Evolutionary conservation across 768 basidiomycete genomes (phyloP).

Genomic region (Coprinopsis cinerea): DNA sequence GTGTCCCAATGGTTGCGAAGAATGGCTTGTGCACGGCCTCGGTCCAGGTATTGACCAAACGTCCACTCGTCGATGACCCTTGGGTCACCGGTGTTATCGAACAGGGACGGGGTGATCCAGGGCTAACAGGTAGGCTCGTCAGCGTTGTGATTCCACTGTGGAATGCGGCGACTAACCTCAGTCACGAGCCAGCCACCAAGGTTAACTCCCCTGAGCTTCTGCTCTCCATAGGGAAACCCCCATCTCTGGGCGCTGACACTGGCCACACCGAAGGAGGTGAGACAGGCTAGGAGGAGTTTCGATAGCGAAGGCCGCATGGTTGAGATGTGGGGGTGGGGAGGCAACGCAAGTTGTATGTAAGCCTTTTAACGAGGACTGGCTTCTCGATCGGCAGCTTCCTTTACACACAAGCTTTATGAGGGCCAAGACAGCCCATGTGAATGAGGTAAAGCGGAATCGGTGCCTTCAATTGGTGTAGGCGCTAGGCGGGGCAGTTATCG

Average conservation of each 20-base stretch:
- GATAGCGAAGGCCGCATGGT: neutral
- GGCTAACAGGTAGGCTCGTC: constrained; percentile 34
- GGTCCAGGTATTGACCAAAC: constrained; percentile 58
- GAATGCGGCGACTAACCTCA: constrained; percentile 27
- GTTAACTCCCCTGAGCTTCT: constrained; percentile 80
- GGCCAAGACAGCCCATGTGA: neutral
- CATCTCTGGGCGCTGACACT: constrained; percentile 5
- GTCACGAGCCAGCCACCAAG: constrained; percentile 58
- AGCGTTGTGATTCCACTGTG: constrained; percentile 8
- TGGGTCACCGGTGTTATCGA: constrained; percentile 55
- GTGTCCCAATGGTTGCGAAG: constrained; percentile 72
- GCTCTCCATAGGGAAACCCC: constrained; percentile 66
- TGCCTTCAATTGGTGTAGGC: too few species aligned
- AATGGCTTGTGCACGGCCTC: constrained; percentile 38
- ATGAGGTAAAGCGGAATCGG: neutral
- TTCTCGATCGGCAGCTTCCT: constrained; percentile 19
- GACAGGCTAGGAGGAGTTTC: neutral
- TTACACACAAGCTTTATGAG: constrained; percentile 2
- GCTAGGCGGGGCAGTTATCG: too few species aligned
- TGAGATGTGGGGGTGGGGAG: neutral
- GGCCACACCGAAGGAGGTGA: neutral
- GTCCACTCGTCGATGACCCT: constrained; percentile 75
- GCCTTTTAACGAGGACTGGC: neutral
- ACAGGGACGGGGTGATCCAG: constrained; percentile 75
- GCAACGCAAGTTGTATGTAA: neutral